Evolutionary conservation across 352 stramenopile genomes (phyloP).

Genomic region (Blastocystis sp.): DNA sequence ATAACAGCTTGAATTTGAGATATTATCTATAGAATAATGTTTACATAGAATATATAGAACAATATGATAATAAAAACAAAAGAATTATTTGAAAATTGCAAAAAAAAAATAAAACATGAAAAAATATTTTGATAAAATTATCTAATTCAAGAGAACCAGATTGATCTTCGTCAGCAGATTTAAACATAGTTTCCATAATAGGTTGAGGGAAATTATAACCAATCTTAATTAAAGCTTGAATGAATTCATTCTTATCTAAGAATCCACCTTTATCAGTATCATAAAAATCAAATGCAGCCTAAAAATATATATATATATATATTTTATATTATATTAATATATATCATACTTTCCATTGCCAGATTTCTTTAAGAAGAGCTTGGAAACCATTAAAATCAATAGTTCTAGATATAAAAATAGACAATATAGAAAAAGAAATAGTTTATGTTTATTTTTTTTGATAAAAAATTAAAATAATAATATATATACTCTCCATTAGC

Average conservation of each 20-base stretch:
- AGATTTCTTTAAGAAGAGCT: neutral
- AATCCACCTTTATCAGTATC: slow-evolving; percentile 21
- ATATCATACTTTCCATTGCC: slow-evolving; percentile 15
- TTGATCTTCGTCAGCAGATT: slow-evolving; percentile 6
- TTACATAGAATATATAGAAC: too few relatives aligned
- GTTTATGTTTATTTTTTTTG: too few relatives aligned
- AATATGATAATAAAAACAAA: too few relatives aligned
- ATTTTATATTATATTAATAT: neutral
- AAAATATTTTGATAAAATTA: slow-evolving; percentile 25
- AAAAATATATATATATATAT: neutral
- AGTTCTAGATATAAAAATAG: too few relatives aligned
- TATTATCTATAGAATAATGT: too few relatives aligned
- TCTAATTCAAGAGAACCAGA: slow-evolving; percentile 18
- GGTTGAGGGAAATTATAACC: slow-evolving; percentile 12
- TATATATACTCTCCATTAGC: too few relatives aligned
- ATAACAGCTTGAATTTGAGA: too few relatives aligned
- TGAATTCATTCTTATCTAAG: slow-evolving; percentile 19
- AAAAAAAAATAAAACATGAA: too few relatives aligned
- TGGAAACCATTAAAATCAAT: slow-evolving; percentile 23
- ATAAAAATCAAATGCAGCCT: slow-evolving; percentile 17
- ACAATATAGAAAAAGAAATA: too few relatives aligned
- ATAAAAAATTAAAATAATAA: too few relatives aligned
- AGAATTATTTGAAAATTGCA: too few relatives aligned
- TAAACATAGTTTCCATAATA: slow-evolving; percentile 4
- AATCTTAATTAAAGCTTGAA: neutral